Evolutionary conservation across 2,329 filamentous ascomycete genomes (phyloP).

Genomic region (Didymella lethalis): DNA sequence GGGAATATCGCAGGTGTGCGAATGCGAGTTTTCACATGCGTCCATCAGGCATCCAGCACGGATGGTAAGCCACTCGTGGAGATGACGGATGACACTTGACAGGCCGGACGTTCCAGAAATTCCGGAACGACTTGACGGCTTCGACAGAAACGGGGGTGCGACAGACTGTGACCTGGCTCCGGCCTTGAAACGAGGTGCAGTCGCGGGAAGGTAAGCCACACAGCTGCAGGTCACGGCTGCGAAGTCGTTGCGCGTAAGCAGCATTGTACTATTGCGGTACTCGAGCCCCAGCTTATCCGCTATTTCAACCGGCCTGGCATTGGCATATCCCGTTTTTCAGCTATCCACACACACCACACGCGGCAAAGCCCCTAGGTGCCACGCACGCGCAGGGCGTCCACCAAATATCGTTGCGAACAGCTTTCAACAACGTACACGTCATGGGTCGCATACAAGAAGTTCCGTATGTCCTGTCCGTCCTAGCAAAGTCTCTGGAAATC

Average conservation of each 20-base stretch:
- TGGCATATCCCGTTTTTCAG: neutral
- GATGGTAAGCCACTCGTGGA: neutral
- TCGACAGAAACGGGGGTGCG: neutral
- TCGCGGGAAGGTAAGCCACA: conserved; percentile 11
- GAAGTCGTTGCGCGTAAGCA: neutral
- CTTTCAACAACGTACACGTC: neutral
- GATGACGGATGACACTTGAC: conserved; percentile 11
- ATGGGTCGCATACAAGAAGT: neutral
- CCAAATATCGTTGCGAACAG: neutral
- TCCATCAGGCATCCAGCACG: conserved; percentile 1
- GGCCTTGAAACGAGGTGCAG: conserved; percentile 4
- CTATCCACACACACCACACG: neutral
- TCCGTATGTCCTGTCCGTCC: neutral
- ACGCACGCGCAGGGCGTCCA: conserved; percentile 2
- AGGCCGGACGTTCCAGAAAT: conserved; percentile 12
- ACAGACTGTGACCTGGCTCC: neutral
- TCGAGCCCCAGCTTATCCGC: neutral
- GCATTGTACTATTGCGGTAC: neutral
- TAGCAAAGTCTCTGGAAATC: neutral
- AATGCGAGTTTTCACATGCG: neutral
- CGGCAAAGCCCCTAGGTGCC: neutral
- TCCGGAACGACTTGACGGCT: neutral
- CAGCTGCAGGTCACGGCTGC: conserved; percentile 7
- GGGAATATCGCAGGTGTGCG: conserved; percentile 4
- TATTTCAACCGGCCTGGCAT: conserved; percentile 1